Evolutionary conservation across 108 stramenopile species (phyloP), one percentile per base, ranked within the genome.

Genomic region (Fistulifera solaris): DNA sequence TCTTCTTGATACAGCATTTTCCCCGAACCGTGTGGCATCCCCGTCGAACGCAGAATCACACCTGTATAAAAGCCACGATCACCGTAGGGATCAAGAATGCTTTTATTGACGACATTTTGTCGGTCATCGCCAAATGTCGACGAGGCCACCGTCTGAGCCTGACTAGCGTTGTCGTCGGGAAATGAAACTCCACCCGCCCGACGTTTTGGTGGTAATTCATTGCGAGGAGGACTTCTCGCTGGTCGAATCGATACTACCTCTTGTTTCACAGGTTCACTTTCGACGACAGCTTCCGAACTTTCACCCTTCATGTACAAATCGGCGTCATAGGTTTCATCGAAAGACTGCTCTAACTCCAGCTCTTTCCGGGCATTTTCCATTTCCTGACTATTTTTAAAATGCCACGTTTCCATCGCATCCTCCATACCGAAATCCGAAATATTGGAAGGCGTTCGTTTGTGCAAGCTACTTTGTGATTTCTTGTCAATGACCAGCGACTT

Each of bases 31-130:
- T 85, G 79, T 0, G 87, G 87, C 71, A 83, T 73, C 0, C 83
- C 83, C 6, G 31, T 35, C 31, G 31, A 35, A 19, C 70, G 61
- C 31, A 82, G 62, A 2, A 89, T 71, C 28, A 85, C 77, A 19
- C 87, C 87, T 0, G 83, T 81, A 59, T 79, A 89, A 42, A 61
- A 61, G 18, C 87, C 87, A 55, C 68, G 68, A 52, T 85, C 79
- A 19, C 87, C 87, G 57, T 89, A 85, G 5, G 81, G 77, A 70
- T 89, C 87, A 48, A 61, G 27, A 13, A 73, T 27, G 12, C 14
- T 54, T 48, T 70, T 57, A 19, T 67, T 61, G 38, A 52, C 43
- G 11, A 74, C 78, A 57, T 79, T 70, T 46, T 67, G 54, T 16
- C 78, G 78, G 51, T 79, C 78, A 47, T 79, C 73, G 21, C 78